Percentiles rank a stretch among this genome's conserved stretches.
Evolutionary conservation across 306 rosid species (phyloP).

Genomic region (Rubus idaeus): DNA sequence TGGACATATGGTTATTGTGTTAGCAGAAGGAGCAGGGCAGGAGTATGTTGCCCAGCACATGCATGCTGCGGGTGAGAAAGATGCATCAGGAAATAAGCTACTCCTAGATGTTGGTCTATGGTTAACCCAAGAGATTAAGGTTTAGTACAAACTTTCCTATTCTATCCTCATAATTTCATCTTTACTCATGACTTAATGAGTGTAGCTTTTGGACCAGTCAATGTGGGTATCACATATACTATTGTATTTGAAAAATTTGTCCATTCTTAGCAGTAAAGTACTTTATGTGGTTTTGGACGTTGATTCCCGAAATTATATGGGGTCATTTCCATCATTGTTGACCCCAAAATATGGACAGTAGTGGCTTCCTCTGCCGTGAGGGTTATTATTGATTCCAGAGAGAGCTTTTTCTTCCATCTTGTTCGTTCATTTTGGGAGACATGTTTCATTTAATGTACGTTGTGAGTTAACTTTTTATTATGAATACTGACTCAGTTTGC

Average conservation of each 20-base stretch:
- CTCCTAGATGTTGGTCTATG: slow-evolving; percentile 85
- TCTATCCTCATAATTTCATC: slow-evolving; percentile 13
- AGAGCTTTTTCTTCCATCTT: not conserved
- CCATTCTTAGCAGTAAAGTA: not conserved
- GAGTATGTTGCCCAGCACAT: slow-evolving; percentile 64
- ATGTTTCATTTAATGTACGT: slow-evolving; percentile 22
- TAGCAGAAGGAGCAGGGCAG: slow-evolving; percentile 99
- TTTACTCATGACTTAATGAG: slow-evolving; percentile 1
- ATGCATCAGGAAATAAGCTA: slow-evolving; percentile 90
- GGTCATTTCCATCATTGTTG: not conserved
- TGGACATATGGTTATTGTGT: slow-evolving; percentile 87
- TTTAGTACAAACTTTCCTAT: slow-evolving; percentile 24
- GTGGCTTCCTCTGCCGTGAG: not conserved
- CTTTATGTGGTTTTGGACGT: not conserved
- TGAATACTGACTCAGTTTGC: slow-evolving; percentile 21
- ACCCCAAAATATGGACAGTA: not conserved
- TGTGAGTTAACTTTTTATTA: slow-evolving; percentile 13
- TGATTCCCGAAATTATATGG: not conserved
- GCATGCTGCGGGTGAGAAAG: slow-evolving; percentile 45
- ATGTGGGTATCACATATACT: not conserved
- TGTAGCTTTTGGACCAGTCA: no score
- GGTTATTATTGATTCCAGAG: not conserved
- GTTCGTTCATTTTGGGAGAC: slow-evolving; percentile 5
- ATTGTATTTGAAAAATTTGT: not conserved
- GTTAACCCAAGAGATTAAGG: slow-evolving; percentile 84